Percentiles rank a stretch among this genome's conserved stretches.
Conservation (phyloP, 208 protist genomes). For the Blechomonas ayalai region DNA sequence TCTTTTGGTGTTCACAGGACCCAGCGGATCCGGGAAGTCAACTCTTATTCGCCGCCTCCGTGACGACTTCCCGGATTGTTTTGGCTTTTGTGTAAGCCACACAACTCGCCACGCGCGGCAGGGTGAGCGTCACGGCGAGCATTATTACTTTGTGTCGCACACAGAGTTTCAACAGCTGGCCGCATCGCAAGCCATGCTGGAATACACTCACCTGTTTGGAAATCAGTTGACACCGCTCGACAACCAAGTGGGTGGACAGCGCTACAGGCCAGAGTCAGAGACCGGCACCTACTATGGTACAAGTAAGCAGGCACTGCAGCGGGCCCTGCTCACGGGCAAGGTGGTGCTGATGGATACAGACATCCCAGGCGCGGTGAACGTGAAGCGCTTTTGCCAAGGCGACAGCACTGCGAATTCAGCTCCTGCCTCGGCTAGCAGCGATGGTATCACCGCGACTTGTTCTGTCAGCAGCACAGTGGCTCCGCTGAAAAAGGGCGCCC, state of each 20-base stretch:
- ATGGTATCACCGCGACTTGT: too few relatives aligned
- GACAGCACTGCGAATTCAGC: background rate
- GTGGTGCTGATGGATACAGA: slow-evolving; percentile 82
- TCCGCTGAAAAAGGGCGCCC: slow-evolving; percentile 8
- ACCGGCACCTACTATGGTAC: slow-evolving; percentile 85
- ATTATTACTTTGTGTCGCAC: slow-evolving; percentile 79
- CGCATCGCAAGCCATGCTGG: slow-evolving; percentile 51
- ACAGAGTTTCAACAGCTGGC: slow-evolving; percentile 51
- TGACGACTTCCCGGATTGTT: slow-evolving; percentile 34
- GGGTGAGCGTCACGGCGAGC: slow-evolving; percentile 71
- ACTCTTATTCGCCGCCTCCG: slow-evolving; percentile 72
- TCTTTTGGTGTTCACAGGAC: slow-evolving; percentile 77
- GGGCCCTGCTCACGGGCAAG: slow-evolving; percentile 28
- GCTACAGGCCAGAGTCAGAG: slow-evolving; percentile 5
- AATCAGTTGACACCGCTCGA: slow-evolving; percentile 6
- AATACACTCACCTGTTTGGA: slow-evolving; percentile 61
- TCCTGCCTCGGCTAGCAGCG: too few relatives aligned
- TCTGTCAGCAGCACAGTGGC: too few relatives aligned
- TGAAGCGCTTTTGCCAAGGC: slow-evolving; percentile 31
- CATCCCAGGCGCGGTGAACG: slow-evolving; percentile 59
- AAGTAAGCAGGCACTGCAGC: slow-evolving; percentile 44
- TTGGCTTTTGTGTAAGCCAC: slow-evolving; percentile 86
- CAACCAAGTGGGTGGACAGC: background rate
- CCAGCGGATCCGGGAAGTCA: slow-evolving; percentile 83
- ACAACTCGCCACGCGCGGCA: slow-evolving; percentile 71